Percentiles rank a stretch among this genome's conserved stretches.
phyloP scores from a whole-genome alignment of 1,284 basidiomycete species.

The Trametes versicolor region DNA sequence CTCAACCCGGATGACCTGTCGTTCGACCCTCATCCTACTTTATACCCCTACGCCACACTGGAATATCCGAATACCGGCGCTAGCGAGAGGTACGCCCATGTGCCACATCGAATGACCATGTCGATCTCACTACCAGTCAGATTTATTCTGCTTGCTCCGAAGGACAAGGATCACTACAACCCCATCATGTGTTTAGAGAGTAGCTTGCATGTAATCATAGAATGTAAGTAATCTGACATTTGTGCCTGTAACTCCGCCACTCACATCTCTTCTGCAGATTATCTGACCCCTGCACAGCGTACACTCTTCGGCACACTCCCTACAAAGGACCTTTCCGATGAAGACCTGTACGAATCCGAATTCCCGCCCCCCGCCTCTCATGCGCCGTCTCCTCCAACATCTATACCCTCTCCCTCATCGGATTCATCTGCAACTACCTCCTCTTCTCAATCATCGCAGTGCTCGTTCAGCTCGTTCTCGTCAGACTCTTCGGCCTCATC shows the following conservation, averaged over 20 bases:
- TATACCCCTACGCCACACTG: slow-evolving; percentile 68
- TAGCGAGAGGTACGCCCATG: slow-evolving; percentile 61
- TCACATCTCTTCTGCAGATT: slow-evolving; percentile 52
- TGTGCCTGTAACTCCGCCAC: slow-evolving; percentile 29
- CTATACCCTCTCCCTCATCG: slow-evolving; percentile 14
- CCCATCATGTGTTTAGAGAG: slow-evolving; percentile 78
- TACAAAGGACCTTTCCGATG: slow-evolving; percentile 54
- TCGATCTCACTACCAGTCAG: slow-evolving; percentile 46
- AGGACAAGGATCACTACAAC: slow-evolving; percentile 83
- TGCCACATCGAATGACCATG: background rate
- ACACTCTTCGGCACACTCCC: slow-evolving; percentile 72
- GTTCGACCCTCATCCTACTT: slow-evolving; percentile 66
- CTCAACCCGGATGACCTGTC: slow-evolving; percentile 64
- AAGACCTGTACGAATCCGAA: slow-evolving; percentile 24
- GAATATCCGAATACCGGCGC: slow-evolving; percentile 78
- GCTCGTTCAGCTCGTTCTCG: slow-evolving; percentile 6
- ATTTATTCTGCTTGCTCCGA: slow-evolving; percentile 76
- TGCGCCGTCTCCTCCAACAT: slow-evolving; percentile 43
- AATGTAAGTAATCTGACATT: slow-evolving; percentile 56
- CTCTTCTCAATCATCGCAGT: slow-evolving; percentile 34
- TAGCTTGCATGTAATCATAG: slow-evolving; percentile 71
- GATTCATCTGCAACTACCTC: slow-evolving; percentile 45
- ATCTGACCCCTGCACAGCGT: slow-evolving; percentile 72
- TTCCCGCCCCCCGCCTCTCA: slow-evolving; percentile 14
- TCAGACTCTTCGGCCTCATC: slow-evolving; percentile 36